Evolutionary conservation across 1,139 yeast genomes (phyloP).

Genomic region (Pneumocystis wakefieldiae): DNA sequence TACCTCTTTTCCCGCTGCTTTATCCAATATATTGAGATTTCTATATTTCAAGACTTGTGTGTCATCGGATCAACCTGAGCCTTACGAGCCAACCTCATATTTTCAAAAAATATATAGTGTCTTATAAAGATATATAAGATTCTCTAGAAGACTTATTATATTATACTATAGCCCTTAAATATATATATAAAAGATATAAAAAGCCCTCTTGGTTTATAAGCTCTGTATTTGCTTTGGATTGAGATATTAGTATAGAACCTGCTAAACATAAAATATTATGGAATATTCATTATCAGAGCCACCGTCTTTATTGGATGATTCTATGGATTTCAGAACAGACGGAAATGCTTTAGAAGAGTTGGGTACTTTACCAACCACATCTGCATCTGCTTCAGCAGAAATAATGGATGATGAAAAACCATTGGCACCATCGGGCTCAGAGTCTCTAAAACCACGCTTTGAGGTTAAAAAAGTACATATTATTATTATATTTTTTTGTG

Average conservation of each 20-base stretch:
- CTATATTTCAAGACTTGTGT: too few species aligned
- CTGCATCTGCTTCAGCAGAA: not conserved
- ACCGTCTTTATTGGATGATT: not conserved
- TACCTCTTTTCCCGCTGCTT: too few species aligned
- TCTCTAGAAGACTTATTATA: not conserved
- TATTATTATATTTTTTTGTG: not conserved
- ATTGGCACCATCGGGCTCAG: not conserved
- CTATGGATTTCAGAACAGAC: not conserved
- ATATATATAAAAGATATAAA: not conserved
- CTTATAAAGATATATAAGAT: not conserved
- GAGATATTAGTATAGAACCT: not conserved
- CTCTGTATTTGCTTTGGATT: not conserved
- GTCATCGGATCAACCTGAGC: too few species aligned
- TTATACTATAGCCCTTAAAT: not conserved
- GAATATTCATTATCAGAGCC: not conserved
- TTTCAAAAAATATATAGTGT: not conserved
- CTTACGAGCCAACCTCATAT: not conserved
- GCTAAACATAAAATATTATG: not conserved
- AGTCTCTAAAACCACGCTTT: constrained; percentile 27
- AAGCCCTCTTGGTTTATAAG: not conserved
- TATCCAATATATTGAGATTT: too few species aligned
- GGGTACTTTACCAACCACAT: not conserved
- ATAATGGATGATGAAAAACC: not conserved
- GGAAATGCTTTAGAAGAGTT: not conserved
- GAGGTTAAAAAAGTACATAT: constrained; percentile 43